Percentiles rank a stretch among this genome's conserved stretches.
Conservation (phyloP, 2,329 filamentous ascomycete genomes). For the Juglanconis oblonga region DNA sequence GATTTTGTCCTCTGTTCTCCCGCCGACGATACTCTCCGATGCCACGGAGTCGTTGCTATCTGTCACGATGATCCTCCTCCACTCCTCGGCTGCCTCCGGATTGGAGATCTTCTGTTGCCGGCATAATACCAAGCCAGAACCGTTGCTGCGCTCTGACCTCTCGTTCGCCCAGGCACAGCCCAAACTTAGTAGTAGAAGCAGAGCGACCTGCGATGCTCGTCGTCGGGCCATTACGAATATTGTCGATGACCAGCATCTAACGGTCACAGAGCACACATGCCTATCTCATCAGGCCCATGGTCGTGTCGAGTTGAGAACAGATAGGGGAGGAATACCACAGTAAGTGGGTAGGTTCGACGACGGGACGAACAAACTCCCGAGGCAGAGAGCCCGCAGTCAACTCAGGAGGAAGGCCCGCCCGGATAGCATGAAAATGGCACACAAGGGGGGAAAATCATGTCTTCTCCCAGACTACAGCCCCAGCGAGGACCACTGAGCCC, state of each 20-base stretch:
- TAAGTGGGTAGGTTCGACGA: not conserved
- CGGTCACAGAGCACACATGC: not conserved
- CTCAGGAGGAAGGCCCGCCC: not conserved
- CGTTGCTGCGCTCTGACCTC: not conserved
- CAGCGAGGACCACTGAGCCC: too few relatives aligned
- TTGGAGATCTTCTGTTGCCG: not conserved
- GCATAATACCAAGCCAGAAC: not conserved
- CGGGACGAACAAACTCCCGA: not conserved
- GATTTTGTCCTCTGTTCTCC: not conserved
- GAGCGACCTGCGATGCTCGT: conserved; percentile 20
- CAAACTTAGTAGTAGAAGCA: conserved; percentile 24
- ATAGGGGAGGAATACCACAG: not conserved
- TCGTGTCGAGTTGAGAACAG: not conserved
- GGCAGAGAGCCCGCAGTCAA: not conserved
- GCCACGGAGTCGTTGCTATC: not conserved
- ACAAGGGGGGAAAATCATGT: too few relatives aligned
- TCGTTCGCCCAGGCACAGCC: conserved; percentile 24
- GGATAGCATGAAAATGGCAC: too few relatives aligned
- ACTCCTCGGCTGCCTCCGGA: not conserved
- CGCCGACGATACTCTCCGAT: not conserved
- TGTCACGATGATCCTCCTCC: not conserved
- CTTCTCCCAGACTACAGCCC: too few relatives aligned
- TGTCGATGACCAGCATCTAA: conserved; percentile 17
- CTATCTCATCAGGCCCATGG: not conserved
- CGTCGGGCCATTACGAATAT: conserved; percentile 20